Evolutionary conservation across 2,329 filamentous ascomycete genomes (phyloP).

Genomic region (Teratosphaeria nubilosa): DNA sequence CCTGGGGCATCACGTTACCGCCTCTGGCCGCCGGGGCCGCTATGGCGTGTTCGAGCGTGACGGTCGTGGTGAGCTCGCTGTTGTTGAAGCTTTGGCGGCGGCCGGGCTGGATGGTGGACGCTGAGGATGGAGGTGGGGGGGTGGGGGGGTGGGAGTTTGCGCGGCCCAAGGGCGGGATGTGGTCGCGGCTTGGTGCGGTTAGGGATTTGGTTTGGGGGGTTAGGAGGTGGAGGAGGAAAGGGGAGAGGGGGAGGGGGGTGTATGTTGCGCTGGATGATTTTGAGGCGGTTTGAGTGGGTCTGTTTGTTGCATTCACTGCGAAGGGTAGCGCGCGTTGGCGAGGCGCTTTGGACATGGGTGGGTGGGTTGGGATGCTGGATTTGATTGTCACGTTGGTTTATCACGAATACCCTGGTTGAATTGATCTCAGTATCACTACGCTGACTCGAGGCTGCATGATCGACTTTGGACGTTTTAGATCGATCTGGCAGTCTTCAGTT

Average conservation of each 20-base stretch:
- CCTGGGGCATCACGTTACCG: conserved; percentile 76
- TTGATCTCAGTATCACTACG: neutral
- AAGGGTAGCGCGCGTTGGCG: neutral
- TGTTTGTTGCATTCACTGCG: neutral
- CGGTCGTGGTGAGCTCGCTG: conserved; percentile 74
- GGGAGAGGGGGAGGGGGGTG: conserved; percentile 28
- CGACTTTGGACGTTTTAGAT: too few species aligned
- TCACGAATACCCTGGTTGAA: neutral
- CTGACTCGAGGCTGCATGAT: neutral
- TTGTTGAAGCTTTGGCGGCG: conserved; percentile 79
- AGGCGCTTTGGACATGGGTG: neutral
- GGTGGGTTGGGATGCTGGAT: neutral
- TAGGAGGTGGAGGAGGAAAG: conserved; percentile 27
- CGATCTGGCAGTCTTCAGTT: too few species aligned
- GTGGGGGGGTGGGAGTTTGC: neutral
- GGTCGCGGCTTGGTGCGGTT: conserved; percentile 3
- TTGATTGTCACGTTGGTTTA: neutral
- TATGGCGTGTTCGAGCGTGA: conserved; percentile 86
- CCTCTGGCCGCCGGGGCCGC: conserved; percentile 91
- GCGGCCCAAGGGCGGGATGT: conserved; percentile 1
- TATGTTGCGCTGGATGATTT: conserved; percentile 37
- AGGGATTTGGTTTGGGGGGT: conserved; percentile 9
- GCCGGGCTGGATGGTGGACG: conserved; percentile 64
- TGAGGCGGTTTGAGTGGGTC: conserved; percentile 20
- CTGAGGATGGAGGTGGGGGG: conserved; percentile 1